phyloP scores from a whole-genome alignment of 73 alveolate species.

The Uronychia setigera region DNA sequence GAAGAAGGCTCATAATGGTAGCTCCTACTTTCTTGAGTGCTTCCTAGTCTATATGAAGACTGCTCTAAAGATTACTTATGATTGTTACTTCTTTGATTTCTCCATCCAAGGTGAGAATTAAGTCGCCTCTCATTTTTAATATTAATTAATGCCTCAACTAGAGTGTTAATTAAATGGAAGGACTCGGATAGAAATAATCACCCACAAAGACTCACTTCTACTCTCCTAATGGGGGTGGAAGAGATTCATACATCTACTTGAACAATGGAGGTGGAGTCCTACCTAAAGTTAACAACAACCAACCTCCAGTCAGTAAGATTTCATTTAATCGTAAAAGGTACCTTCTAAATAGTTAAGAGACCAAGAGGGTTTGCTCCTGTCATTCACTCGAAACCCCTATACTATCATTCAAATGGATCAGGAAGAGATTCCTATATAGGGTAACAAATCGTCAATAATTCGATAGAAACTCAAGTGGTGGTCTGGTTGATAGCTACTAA shows the following conservation, averaged over 20 bases:
- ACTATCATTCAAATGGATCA: constrained; percentile 53
- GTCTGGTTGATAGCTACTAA: not conserved
- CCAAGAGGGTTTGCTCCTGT: constrained; percentile 13
- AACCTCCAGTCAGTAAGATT: constrained; percentile 6
- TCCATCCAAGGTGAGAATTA: too few relatives aligned
- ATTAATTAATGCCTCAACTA: too few relatives aligned
- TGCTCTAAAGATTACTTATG: too few relatives aligned
- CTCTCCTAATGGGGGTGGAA: constrained; percentile 65
- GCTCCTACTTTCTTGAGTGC: too few relatives aligned
- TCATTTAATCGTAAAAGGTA: not conserved
- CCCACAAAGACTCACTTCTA: constrained; percentile 14
- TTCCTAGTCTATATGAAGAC: too few relatives aligned
- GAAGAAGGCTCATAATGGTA: too few relatives aligned
- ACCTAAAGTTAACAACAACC: not conserved
- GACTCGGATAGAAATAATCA: not conserved
- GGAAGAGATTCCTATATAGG: constrained; percentile 52
- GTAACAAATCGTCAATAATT: constrained; percentile 6
- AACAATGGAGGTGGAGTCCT: constrained; percentile 66
- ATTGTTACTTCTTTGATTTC: too few relatives aligned
- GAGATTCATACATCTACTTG: constrained; percentile 60
- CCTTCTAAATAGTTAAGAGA: not conserved
- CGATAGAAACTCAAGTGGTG: not conserved
- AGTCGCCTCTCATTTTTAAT: too few relatives aligned
- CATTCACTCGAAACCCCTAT: constrained; percentile 26
- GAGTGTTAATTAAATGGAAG: not conserved